phyloP scores from a whole-genome alignment of 805 yeast genomes.

The Candida maris region DNA sequence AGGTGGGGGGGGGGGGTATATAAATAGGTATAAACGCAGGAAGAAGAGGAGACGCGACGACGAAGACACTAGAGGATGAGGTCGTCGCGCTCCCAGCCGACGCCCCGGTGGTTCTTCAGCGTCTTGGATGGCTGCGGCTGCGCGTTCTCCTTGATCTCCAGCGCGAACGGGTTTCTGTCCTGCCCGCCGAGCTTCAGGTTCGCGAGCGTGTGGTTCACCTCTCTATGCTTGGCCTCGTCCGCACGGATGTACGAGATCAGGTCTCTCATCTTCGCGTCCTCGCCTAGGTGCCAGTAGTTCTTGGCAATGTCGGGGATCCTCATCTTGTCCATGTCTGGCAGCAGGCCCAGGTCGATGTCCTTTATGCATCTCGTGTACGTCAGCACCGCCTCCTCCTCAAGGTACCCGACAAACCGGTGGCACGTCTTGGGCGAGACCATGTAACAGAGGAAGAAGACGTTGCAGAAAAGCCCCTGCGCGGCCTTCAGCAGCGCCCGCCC shows the following conservation, averaged over 20 bases:
- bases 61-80: slow-evolving; percentile 22
- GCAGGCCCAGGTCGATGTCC: slow-evolving; percentile 47
- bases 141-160: slow-evolving; percentile 31
- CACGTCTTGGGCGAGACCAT: slow-evolving; percentile 58
- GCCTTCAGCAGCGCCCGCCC: slow-evolving; percentile 50
- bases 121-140: slow-evolving; percentile 29
- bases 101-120: slow-evolving; percentile 24
- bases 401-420: slow-evolving; percentile 73
- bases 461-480: slow-evolving; percentile 72
- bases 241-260: slow-evolving; percentile 62
- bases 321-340: slow-evolving; percentile 44
- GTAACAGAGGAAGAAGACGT: slow-evolving; percentile 58
- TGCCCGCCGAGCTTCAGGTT: slow-evolving; percentile 41
- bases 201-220: slow-evolving; percentile 74
- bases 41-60: neutral
- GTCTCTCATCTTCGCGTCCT: slow-evolving; percentile 52
- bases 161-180: slow-evolving; percentile 69
- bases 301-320: slow-evolving; percentile 57
- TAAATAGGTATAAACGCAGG: neutral
- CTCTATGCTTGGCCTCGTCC: slow-evolving; percentile 77
- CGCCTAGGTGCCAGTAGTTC: slow-evolving; percentile 58
- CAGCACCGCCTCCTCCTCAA: slow-evolving; percentile 73
- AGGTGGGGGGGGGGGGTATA: neutral
- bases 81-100: slow-evolving; percentile 35
- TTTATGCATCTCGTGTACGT: slow-evolving; percentile 62